Evolutionary conservation across 805 yeast species (phyloP), one percentile per base, ranked within the genome.

Genomic region (Candida glaebosa): DNA sequence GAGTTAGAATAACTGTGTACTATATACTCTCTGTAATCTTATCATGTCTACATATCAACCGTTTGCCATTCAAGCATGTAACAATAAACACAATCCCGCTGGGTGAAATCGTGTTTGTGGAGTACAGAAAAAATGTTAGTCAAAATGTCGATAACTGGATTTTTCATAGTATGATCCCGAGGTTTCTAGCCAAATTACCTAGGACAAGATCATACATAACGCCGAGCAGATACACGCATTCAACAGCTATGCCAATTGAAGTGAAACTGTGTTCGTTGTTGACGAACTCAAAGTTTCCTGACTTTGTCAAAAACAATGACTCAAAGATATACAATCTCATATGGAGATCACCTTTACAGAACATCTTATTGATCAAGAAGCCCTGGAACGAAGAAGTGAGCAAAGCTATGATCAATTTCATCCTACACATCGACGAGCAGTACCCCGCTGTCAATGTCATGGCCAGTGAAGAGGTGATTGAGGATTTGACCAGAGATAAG

Each of bases 311-410:
- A 2, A 65, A 78, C 9, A 73, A 83, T 5, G 76, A 77, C 48
- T 79, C 86, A 6, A 81, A 81, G 51, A 69, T 84, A 36, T 80
- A 78, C 49, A 71, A 77, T 19, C 56, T 89, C 34, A 62, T 77
- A 9, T 88, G 96, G 96, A 71, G 75, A n/a, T 58, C 65, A 12
- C 85, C 87, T 1, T 75, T 87, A 8, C 78, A 79, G 45, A 91
- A 90, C 57, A 78, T 91, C 7, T 74, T 84, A 41, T 69, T 91
- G 14, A 87, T 87, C 22, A 90, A 89, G 62, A 91, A 91, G 57
- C 96, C 96, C 1, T 79, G 86, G 82, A 78, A 87, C 38, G 59
- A 65, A 2, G 64, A 67, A 6, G 95, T 87, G 3, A 69, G 82
- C 10, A 63, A 67, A 5, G 88, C 93, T 3, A 78, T 84, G 78